These are phyloP conservation scores for Cladophialophora carrionii DNA, from an alignment of 2,329 filamentous ascomycete genomes.

Conservation along the genomic window DNA sequence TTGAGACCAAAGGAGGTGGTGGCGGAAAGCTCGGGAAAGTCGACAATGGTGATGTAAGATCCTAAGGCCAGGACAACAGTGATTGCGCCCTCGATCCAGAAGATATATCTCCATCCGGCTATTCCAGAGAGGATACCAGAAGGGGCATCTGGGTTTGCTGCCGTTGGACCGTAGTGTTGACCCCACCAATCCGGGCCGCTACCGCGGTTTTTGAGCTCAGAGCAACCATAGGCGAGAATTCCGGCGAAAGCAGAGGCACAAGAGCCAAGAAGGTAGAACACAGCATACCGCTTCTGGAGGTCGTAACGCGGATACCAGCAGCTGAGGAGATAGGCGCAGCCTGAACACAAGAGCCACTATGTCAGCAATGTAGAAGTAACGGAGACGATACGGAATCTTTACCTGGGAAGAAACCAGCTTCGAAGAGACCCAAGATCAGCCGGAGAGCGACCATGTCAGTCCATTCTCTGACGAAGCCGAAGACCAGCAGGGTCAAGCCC, in stretches of 20 bases:
- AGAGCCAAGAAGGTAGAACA: conserved; percentile 56
- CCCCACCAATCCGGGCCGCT: conserved; percentile 35
- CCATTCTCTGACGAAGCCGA: conserved; percentile 41
- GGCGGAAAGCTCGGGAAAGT: conserved; percentile 45
- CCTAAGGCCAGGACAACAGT: conserved; percentile 49
- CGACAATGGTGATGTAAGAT: conserved; percentile 50
- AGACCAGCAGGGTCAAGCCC: conserved; percentile 49
- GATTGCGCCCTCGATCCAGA: conserved; percentile 42
- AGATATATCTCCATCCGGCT: conserved; percentile 52
- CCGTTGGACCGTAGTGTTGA: conserved; percentile 35
- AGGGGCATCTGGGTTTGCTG: conserved; percentile 35
- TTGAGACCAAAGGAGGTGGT: conserved; percentile 30
- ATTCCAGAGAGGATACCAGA: conserved; percentile 32
- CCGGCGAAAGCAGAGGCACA: conserved; percentile 48
- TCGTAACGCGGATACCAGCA: conserved; percentile 66
- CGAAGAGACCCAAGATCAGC: conserved; percentile 64
- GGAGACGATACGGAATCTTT: not conserved
- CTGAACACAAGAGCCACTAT: conserved; percentile 60
- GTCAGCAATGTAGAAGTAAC: not conserved
- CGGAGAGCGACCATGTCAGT: conserved; percentile 38
- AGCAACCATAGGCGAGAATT: conserved; percentile 45
- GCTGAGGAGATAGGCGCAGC: conserved; percentile 70
- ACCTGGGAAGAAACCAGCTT: conserved; percentile 70
- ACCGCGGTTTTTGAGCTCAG: conserved; percentile 43
- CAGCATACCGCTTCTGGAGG: conserved; percentile 45